Evolutionary conservation across 31 red algal genomes (phyloP).

Genomic region (Odonthalia washingtoniensis): DNA sequence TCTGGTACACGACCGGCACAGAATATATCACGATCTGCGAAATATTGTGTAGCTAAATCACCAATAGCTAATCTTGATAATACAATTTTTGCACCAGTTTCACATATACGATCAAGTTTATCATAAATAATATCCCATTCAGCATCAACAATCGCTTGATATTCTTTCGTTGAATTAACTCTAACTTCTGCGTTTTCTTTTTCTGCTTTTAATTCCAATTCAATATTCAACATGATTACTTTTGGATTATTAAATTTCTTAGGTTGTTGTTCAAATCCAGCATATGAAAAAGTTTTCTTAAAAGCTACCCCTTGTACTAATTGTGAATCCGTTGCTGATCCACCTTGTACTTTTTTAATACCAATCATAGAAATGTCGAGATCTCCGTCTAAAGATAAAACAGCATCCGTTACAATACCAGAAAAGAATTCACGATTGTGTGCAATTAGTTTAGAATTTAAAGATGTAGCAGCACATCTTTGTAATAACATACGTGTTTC

Average conservation of each 20-base stretch:
- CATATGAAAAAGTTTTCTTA: conserved; percentile 99
- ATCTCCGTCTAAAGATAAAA: conserved; percentile 89
- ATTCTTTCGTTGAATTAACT: conserved; percentile 89
- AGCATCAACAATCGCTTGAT: conserved; percentile 99
- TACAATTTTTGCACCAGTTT: conserved; percentile 94
- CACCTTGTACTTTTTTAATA: conserved; percentile 97
- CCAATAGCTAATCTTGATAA: conserved; percentile 96
- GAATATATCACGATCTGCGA: conserved; percentile 99
- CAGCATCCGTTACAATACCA: conserved; percentile 94
- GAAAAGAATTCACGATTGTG: conserved; percentile 96
- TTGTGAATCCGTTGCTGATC: conserved; percentile 83
- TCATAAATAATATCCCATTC: conserved; percentile 99
- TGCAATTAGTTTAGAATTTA: conserved; percentile 98
- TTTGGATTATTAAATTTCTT: conserved; percentile 95
- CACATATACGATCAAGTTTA: conserved; percentile 90
- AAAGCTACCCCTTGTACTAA: conserved; percentile 97
- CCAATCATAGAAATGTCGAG: conserved; percentile 96
- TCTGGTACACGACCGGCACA: conserved; percentile 95
- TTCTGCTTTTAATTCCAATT: conserved; percentile 98
- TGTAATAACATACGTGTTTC: conserved; percentile 76
- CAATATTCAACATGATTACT: conserved; percentile 97
- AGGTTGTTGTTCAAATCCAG: conserved; percentile 99
- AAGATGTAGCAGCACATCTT: conserved; percentile 86
- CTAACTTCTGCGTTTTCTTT: conserved; percentile 99
- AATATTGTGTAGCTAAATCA: conserved; percentile 99